Percentiles rank a stretch among this genome's conserved stretches.
Conservation (phyloP, 495 filamentous ascomycete species). For the Aspergillus campestris region DNA sequence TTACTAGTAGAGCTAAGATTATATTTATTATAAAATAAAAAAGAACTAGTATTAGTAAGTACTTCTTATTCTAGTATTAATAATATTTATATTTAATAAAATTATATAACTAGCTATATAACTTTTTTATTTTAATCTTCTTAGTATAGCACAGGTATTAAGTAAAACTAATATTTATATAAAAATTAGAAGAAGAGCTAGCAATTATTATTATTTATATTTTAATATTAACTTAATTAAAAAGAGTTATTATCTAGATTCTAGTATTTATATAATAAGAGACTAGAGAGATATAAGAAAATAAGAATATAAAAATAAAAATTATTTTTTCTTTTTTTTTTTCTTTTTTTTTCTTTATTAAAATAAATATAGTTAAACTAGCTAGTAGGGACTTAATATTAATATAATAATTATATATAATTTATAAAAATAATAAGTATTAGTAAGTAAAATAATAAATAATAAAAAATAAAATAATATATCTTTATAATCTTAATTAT, state of each 20-base stretch:
- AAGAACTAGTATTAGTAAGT: background rate
- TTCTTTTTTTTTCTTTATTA: no score
- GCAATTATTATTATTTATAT: no score
- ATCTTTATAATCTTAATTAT: constrained; percentile 1
- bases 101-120: background rate
- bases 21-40: background rate
- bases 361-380: background rate
- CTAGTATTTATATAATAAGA: no score
- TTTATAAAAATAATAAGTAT: background rate
- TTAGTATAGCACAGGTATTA: background rate
- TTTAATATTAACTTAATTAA: no score
- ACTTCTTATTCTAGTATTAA: background rate
- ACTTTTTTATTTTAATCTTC: background rate
- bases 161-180: background rate
- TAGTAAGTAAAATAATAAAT: background rate
- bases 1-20: background rate
- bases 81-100: background rate
- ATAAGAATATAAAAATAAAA: background rate
- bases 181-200: no score
- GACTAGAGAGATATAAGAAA: no score
- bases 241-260: no score
- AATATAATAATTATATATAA: background rate
- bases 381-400: background rate
- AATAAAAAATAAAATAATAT: background rate
- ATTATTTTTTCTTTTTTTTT: background rate